Conservation (phyloP, 2,329 filamentous ascomycete species). For the Emergomyces pasteurianus region DNA sequence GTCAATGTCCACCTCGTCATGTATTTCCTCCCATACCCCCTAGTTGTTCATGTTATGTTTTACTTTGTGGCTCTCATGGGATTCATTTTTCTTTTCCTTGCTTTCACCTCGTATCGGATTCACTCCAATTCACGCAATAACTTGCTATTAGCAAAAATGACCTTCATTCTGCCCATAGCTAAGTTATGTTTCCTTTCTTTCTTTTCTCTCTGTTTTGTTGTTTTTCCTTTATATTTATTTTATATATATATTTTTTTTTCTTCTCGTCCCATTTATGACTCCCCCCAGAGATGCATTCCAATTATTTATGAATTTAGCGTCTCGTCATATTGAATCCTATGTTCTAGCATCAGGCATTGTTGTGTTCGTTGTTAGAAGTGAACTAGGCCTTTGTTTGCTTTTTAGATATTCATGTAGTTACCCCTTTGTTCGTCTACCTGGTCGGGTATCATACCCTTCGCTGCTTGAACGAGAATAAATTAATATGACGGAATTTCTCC, state of each 20-base stretch:
- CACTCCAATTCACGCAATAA: neutral
- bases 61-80: too few relatives aligned
- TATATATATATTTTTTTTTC: too few relatives aligned
- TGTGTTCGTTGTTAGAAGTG: neutral
- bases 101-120: too few relatives aligned
- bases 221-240: too few relatives aligned
- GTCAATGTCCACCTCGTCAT: neutral
- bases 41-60: too few relatives aligned
- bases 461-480: neutral
- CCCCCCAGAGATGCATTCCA: neutral
- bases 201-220: too few relatives aligned
- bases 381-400: neutral
- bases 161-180: neutral
- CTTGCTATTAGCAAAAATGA: neutral
- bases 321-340: neutral
- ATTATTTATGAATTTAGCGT: neutral
- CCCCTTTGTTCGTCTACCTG: neutral
- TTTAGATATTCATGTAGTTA: neutral
- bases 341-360: neutral
- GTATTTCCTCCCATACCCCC: too few relatives aligned
- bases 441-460: neutral
- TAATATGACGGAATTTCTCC: neutral
- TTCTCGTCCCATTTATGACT: neutral
- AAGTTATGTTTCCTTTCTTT: too few relatives aligned
- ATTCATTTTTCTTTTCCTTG: too few relatives aligned